Base-by-base conservation (phyloP, 192 early-diverging fungal genomes). In the Coemansia aciculifera region DNA sequence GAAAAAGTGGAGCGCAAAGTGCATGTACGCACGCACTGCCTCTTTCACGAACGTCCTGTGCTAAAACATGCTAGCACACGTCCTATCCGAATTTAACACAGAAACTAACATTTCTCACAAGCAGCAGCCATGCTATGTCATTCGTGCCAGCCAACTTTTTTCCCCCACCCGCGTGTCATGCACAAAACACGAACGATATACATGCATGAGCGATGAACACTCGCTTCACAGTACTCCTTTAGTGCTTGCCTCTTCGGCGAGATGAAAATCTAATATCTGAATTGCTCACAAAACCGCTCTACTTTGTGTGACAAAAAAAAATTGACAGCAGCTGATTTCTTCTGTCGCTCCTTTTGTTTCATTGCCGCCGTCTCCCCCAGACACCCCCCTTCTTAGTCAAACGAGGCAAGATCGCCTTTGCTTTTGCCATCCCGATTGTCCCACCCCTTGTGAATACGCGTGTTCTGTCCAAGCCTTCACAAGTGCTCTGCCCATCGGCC, bases 151-250 rank as follows among this genome's bases (percentile, higher is more conserved):
- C 57, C 19, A 7, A 32, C 17, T 32, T 12, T 21, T 59, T 32
- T 19, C n/a, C 34, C 56, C 34, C 57, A 57, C 29, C 54, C 54
- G 27, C 51, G 54, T 51, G 27, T 12, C 57, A 59, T 59, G 57
- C 57, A 59, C 57, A 59, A 59, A 59, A 59, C 36, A 59, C 57
- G 34, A 59, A 59, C 32, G 57, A 59, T 37, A 10, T 15, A 21
- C 34, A 32, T 59, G 57, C 57, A 59, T 37, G 51, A 29, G 13
- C 51, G 51, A 15, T 54, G 51, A 31, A 31, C 24, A 24, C 48
- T 24, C 21, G 48, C 48, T 51, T 51, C 48, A 57, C 27, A 29
- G 23, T 29, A 29, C 51, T 23, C 27, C 10, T 54, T 54, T 54
- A 29, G 29, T 32, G 54, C 54, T 27, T 34, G 11, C 31, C 3